Conservation (phyloP, 2,329 filamentous ascomycete species). For the Cytospora piceicola region DNA sequence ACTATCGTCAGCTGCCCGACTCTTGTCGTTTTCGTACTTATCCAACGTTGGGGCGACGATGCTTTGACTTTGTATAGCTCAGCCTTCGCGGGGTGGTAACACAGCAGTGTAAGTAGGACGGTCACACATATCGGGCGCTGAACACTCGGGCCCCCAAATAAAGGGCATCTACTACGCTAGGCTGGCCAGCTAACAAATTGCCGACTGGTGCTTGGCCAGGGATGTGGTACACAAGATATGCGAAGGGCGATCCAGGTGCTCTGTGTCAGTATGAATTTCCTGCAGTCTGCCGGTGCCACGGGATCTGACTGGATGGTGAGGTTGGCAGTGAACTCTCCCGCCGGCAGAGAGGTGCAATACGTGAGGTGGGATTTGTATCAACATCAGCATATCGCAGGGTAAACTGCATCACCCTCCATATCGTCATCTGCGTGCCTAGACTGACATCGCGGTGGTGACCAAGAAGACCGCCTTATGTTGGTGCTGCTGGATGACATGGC, state of each 20-base stretch:
- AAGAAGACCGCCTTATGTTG: background rate
- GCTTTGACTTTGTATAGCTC: conserved; percentile 2
- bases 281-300: conserved; percentile 9
- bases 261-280: background rate
- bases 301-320: background rate
- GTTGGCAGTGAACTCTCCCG: background rate
- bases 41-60: conserved; percentile 11
- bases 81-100: conserved; percentile 15
- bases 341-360: background rate
- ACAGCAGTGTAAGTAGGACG: background rate
- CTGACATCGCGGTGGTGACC: background rate
- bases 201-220: background rate
- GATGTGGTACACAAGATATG: conserved; percentile 3
- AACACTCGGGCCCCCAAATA: conserved; percentile 3
- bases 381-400: background rate
- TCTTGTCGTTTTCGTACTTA: conserved; percentile 7
- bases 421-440: background rate
- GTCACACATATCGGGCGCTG: conserved; percentile 8
- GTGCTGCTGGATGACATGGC: conserved; percentile 21
- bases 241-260: conserved; percentile 1
- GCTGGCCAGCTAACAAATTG: background rate
- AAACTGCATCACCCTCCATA: background rate
- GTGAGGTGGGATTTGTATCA: background rate
- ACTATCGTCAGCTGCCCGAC: conserved; percentile 2
- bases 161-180: background rate